Base-by-base conservation (phyloP, 805 yeast species). In the Groenewaldozyma salmanticensis region DNA sequence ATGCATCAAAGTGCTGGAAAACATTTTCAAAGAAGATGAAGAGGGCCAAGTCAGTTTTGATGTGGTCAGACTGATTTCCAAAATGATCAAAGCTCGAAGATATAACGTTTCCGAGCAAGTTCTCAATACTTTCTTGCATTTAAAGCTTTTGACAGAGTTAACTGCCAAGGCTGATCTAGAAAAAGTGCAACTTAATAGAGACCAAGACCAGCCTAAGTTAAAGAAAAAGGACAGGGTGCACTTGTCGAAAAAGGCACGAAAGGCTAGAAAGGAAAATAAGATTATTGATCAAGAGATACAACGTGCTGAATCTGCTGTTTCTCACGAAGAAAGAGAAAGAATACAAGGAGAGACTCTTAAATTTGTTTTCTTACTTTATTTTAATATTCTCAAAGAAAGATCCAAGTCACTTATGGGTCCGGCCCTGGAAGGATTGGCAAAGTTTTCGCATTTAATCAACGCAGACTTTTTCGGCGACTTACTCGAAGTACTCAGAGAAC, bases 391-490 rank as follows among this genome's bases (percentile, higher is more conserved):
- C 47, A 81, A 74, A 57, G 71, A 71, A 15, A 70, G 75, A 35
- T 73, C 78, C 16, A 72, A 76, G 31, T 71, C 74, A 16, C 65
- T 92, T 40, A 77, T 86, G 68, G 95, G 94, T 5, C 71, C 90
- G 0, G 94, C 90, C 0, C 67, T 92, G 41, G 97, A 92, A 64
- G 97, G 97, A 2, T 64, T 92, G 42, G 83, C 96, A 1, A 76
- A 77, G 55, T 87, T 80, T 57, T 95, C 97, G 2, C 92, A 81
- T 53, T 79, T 88, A 78, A 87, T 94, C 19, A 92, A 92, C 57
- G 77, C 90, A 43, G 97, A 92, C 50, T 67, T 92, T 35, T 71
- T 92, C 51, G 97, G 97, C 20, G 98, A 92, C 58, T 78, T 92
- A 61, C 67, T 92, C 39, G 94, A 81, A 57, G 95, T 88, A 5